Base-by-base conservation (phyloP, 2,329 filamentous ascomycete species). In the Basipetospora chlamydospora region DNA sequence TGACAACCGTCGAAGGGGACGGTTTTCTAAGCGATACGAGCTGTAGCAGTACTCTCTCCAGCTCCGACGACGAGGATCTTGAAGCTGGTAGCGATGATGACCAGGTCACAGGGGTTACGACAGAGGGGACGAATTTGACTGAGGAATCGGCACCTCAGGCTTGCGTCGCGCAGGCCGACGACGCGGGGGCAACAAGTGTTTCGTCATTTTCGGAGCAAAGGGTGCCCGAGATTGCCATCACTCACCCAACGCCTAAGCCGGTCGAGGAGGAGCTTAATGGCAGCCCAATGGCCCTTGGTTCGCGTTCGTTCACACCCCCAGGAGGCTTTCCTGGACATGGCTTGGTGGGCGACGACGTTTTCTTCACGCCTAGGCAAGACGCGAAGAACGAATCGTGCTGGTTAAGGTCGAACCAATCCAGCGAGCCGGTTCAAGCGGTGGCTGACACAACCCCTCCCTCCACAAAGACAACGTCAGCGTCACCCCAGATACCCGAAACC, bases 1-100 rank as follows among this genome's bases (percentile, higher is more conserved):
- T 82, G 10, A 80, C 77, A 0, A 77, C 76, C 2, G 68, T 79
- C 13, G 78, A 86, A 49, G 73, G 70, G 8, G 68, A 57, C 38
- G 77, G 72, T 1, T 76, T 81, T 44, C 56, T 64, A 11, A 81
- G 4, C 38, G 47, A 20, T 21, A 28, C 16, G 11, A 52, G 46
- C 28, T 41, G 35, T 21, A 38, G 34, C 15, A 40, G 37, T 16
- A 32, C 28, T 21, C 34, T 42, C 30, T 15, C 33, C 32, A 36
- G 38, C 35, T 41, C 42, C 28, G 58, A 62, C 15, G 59, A 55
- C 33, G 57, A 65, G 33, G 50, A 57, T 38, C 56, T 58, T 3
- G 57, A 61, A n/a, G 58, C 53, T 33, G 56, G 64, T 33, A 48
- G 55, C 26, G 51, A 23, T 12, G 18, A 9, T 5, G 11, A 33